Percentiles rank a stretch among this genome's conserved stretches.
Conservation (phyloP, 2,329 filamentous ascomycete species). For the Alternaria ethzedia region DNA sequence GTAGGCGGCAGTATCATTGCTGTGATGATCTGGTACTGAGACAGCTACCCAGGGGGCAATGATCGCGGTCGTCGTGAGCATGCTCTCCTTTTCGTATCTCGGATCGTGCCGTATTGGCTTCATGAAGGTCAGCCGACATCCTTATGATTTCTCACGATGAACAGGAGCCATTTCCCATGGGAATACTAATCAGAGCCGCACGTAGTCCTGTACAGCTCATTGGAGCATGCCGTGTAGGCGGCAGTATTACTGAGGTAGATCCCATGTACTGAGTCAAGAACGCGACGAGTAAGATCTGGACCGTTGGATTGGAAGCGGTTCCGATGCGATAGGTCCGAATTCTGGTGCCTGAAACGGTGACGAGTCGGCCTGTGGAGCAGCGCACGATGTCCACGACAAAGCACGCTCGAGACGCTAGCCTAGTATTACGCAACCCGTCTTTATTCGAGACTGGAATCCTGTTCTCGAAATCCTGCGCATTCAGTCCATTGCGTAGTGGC, state of each 20-base stretch:
- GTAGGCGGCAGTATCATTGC: not conserved
- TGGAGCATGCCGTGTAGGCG: not conserved
- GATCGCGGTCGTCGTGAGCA: too few species aligned
- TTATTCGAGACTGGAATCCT: constrained; percentile 8
- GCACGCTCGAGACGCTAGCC: constrained; percentile 25
- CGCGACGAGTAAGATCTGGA: constrained; percentile 3
- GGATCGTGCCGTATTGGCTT: not conserved
- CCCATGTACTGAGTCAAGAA: not conserved
- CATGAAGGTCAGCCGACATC: not conserved
- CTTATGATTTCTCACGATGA: not conserved
- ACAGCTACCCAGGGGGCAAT: not conserved
- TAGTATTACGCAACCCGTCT: constrained; percentile 21
- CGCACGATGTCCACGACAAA: constrained; percentile 16
- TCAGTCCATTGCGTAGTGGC: constrained; percentile 6
- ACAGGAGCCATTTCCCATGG: not conserved
- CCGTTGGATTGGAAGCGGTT: constrained; percentile 25
- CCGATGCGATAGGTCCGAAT: constrained; percentile 33
- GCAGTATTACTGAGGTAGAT: not conserved
- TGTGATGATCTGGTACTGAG: not conserved
- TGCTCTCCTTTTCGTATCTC: not conserved
- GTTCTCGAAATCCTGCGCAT: not conserved
- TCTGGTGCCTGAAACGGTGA: constrained; percentile 38
- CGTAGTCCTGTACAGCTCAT: not conserved
- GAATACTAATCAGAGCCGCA: not conserved
- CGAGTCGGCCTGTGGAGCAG: constrained; percentile 17